These are phyloP conservation scores for Wickerhamia fluorescens DNA, from an alignment of 805 yeast species.

Conservation along the genomic window DNA sequence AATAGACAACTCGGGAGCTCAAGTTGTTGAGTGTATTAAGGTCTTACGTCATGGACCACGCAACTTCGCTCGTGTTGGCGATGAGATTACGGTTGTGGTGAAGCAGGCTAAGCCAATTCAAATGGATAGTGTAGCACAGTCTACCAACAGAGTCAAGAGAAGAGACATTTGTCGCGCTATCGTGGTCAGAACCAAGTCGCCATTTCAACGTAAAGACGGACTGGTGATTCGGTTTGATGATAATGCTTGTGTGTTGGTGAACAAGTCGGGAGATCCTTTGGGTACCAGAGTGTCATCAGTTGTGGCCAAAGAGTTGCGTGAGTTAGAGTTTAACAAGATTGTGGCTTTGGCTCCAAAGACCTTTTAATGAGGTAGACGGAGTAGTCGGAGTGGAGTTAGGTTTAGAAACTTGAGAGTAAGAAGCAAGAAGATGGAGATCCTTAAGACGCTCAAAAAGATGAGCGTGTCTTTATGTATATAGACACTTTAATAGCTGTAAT, in stretches of 20 bases:
- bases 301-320: slow-evolving; percentile 85
- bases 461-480: too few relatives aligned
- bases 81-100: slow-evolving; percentile 88
- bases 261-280: slow-evolving; percentile 87
- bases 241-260: slow-evolving; percentile 92
- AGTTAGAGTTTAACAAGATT: slow-evolving; percentile 76
- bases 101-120: slow-evolving; percentile 80
- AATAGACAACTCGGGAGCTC: slow-evolving; percentile 94
- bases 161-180: slow-evolving; percentile 96
- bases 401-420: too few relatives aligned
- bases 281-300: slow-evolving; percentile 90
- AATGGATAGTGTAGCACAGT: slow-evolving; percentile 66
- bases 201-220: slow-evolving; percentile 76
- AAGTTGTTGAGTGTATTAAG: slow-evolving; percentile 90
- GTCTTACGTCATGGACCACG: slow-evolving; percentile 84
- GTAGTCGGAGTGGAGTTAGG: not conserved
- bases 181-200: slow-evolving; percentile 85
- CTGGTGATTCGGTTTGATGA: slow-evolving; percentile 83
- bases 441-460: too few relatives aligned
- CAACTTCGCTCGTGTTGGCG: slow-evolving; percentile 81
- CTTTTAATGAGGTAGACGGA: slow-evolving; percentile 6
- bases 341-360: slow-evolving; percentile 83
- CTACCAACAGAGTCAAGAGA: slow-evolving; percentile 77
- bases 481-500: too few relatives aligned
- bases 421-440: too few relatives aligned